Evolutionary conservation across 208 protist species (phyloP).

Genomic region (Leishmania amazonensis): DNA sequence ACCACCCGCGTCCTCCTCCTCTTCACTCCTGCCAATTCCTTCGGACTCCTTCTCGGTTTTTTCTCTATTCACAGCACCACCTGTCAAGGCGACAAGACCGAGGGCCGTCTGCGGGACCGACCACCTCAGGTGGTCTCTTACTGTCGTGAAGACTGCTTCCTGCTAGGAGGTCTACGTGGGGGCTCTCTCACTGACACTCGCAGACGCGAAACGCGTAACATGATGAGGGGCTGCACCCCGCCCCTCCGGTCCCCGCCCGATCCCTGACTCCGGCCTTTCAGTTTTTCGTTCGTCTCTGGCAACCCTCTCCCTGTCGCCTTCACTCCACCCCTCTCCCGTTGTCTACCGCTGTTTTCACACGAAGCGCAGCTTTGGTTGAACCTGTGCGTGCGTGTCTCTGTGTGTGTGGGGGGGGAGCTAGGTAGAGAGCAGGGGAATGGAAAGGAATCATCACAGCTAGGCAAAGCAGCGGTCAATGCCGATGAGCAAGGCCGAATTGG

Average conservation of each 20-base stretch:
- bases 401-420: background rate
- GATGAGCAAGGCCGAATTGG: background rate
- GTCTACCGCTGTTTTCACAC: background rate
- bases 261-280: background rate
- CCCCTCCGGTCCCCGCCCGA: background rate
- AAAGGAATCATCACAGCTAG: background rate
- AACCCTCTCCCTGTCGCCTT: background rate
- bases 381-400: background rate
- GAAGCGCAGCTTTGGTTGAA: background rate
- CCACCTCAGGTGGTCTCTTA: background rate
- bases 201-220: background rate
- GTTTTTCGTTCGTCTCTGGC: background rate
- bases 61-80: background rate
- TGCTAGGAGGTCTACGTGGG: background rate
- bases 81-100: background rate
- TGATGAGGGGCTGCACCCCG: background rate
- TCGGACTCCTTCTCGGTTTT: background rate
- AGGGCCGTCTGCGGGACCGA: background rate
- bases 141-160: too few relatives aligned
- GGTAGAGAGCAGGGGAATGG: background rate
- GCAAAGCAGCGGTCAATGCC: background rate
- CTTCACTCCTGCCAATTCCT: background rate
- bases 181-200: background rate
- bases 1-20: background rate
- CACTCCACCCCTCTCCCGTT: background rate